Evolutionary conservation across 2,329 filamentous ascomycete genomes (phyloP).

Genomic region (Trichoderma simmonsii): DNA sequence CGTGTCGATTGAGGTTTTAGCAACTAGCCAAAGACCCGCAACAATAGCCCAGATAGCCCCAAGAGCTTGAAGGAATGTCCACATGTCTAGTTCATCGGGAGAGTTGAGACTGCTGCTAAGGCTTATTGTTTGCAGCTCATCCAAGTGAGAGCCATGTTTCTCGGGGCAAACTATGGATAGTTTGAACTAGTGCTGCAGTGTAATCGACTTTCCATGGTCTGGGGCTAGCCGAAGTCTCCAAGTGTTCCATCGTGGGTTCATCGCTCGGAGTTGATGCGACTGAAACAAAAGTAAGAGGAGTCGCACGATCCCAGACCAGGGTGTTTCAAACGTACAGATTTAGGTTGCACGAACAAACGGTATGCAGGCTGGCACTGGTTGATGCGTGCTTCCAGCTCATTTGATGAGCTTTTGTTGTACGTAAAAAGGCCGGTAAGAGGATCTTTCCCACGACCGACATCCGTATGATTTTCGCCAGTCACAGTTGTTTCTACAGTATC

Average conservation of each 20-base stretch:
- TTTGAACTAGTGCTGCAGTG: neutral
- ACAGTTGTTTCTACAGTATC: neutral
- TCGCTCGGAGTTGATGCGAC: neutral
- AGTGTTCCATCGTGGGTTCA: neutral
- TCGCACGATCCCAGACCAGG: neutral
- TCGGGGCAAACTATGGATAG: neutral
- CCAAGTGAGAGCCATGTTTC: neutral
- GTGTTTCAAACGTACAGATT: neutral
- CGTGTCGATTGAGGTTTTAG: neutral
- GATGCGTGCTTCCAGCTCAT: neutral
- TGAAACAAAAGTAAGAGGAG: neutral
- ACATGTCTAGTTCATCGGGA: neutral
- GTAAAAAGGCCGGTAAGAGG: neutral
- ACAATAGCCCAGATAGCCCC: neutral
- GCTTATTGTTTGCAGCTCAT: neutral
- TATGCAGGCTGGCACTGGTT: neutral
- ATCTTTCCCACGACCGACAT: neutral
- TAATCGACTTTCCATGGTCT: neutral
- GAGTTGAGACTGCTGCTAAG: neutral
- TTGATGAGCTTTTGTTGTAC: neutral
- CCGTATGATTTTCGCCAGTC: neutral
- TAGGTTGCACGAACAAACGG: neutral
- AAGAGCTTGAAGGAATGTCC: neutral
- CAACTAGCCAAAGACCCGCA: slow-evolving; percentile 2
- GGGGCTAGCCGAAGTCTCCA: neutral